These are phyloP conservation scores for Leccinum uliginosum DNA, from an alignment of 768 basidiomycete genomes.

Conservation along the genomic window DNA sequence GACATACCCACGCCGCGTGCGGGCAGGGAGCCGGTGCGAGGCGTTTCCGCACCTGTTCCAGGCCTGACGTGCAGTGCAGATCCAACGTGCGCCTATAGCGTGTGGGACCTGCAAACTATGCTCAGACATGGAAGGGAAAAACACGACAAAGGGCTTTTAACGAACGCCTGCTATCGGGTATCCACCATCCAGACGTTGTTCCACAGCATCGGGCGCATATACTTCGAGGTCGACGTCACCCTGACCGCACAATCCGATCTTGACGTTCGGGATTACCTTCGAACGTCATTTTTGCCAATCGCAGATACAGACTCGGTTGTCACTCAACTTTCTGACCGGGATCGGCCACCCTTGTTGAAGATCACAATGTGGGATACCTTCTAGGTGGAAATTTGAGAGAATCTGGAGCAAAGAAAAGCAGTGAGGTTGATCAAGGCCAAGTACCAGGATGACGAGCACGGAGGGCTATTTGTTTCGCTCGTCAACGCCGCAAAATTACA, in stretches of 20 bases:
- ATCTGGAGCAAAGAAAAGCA: neutral
- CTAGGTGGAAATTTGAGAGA: neutral
- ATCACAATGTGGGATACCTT: conserved; percentile 2
- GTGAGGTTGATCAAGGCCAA: neutral
- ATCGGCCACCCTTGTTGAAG: conserved; percentile 1
- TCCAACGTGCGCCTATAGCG: neutral
- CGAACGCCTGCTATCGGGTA: neutral
- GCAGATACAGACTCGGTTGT: neutral
- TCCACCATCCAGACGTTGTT: neutral
- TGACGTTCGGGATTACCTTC: neutral
- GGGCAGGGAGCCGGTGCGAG: neutral
- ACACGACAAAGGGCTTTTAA: neutral
- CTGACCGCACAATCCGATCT: neutral
- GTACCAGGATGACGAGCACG: neutral
- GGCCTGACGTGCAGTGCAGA: neutral
- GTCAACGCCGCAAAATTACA: neutral
- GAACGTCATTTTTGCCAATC: neutral
- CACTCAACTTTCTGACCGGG: neutral
- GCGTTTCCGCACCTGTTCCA: neutral
- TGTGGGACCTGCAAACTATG: neutral
- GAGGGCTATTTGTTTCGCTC: neutral
- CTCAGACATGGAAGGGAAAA: neutral
- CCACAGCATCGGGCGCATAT: neutral
- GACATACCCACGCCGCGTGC: neutral
- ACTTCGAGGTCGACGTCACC: conserved; percentile 2